A percentile compares a stretch with the other conserved stretches of the same genome.
These are phyloP conservation scores for Wickerhamomyces mucosus DNA, from an alignment of 805 yeast genomes.

Conservation along the genomic window DNA sequence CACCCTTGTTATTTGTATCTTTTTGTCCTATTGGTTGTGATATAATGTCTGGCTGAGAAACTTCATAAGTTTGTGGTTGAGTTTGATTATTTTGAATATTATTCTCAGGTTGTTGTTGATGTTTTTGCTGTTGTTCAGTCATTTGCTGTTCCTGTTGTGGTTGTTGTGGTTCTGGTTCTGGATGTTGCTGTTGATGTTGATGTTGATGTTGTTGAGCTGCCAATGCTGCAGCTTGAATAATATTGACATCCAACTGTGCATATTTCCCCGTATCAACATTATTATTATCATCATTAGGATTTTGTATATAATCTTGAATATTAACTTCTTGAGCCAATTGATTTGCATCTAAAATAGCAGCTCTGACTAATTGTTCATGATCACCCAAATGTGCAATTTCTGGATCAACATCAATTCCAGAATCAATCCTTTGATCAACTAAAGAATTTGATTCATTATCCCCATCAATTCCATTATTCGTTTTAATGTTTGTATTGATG, in stretches of 20 bases:
- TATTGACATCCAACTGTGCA: constrained; percentile 17
- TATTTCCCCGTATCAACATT: no score
- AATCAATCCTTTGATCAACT: background rate
- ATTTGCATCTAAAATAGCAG: constrained; percentile 61
- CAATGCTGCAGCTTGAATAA: constrained; percentile 18
- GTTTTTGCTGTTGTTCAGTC: background rate
- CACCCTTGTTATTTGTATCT: no score
- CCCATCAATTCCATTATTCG: constrained; percentile 7
- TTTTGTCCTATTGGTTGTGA: no score
- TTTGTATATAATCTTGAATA: constrained; percentile 20
- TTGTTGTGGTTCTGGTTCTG: constrained; percentile 1
- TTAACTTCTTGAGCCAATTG: constrained; percentile 42
- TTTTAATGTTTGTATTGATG: constrained; percentile 1
- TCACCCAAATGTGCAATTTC: constrained; percentile 43
- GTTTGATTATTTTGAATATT: background rate
- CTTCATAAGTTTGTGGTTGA: background rate
- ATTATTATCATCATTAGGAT: constrained; percentile 13
- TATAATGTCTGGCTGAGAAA: no score
- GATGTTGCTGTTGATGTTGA: constrained; percentile 3
- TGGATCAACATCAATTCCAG: constrained; percentile 47
- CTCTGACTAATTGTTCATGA: constrained; percentile 59
- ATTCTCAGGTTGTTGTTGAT: background rate
- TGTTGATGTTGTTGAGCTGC: constrained; percentile 9
- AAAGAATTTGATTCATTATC: constrained; percentile 1
- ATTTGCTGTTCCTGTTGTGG: constrained; percentile 1